Base-by-base conservation (phyloP, 2,329 filamentous ascomycete genomes). In the Alternaria sp. region DNA sequence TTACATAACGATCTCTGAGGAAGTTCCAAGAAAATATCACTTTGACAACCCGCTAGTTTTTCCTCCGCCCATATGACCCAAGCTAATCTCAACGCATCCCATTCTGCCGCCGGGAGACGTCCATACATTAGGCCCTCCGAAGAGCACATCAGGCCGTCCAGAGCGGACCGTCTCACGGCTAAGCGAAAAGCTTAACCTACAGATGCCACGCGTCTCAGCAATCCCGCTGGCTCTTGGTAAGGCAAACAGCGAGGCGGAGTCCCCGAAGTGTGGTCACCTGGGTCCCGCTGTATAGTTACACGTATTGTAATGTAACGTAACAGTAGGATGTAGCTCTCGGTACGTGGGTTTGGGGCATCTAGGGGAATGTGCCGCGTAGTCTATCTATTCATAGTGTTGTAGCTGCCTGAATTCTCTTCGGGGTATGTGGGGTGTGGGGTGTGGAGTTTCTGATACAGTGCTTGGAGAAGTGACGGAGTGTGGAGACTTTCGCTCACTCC, bases 171-270 rank as follows among this genome's bases (percentile, higher is more conserved):
- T 57, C 53, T 55, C 44, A 37, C 49, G 25, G 14, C 20, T 41
- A 53, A 53, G 30, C 49, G 30, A 51, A 62, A 65, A 60, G 62
- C 65, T 65, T 67, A 50, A 37, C 26, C 25, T 37, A 23, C 53
- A 33, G 12, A 11, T 28, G 18, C 49, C 49, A 53, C 43, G 30
- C 30, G 30, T 43, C 49, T 53, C 49, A 37, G 28, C 10, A 20
- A 47, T 18, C 20, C 25, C 49, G 53, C 49, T 63, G 18, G 21
- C 46, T 44, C 50, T 55, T 55, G 44, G 51, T 45, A 55, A 64
- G 61, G 58, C 66, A 58, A 55, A 66, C 63, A 21, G 23, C 58
- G 58, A 66, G 66, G 63, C 63, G 51, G 46, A 61, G 47, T 41
- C 26, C 33, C 28, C 28, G 41, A 21, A 18, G 14, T 33, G 41